phyloP scores from a whole-genome alignment of 805 yeast genomes.

The Wickerhamiella parazyma region DNA sequence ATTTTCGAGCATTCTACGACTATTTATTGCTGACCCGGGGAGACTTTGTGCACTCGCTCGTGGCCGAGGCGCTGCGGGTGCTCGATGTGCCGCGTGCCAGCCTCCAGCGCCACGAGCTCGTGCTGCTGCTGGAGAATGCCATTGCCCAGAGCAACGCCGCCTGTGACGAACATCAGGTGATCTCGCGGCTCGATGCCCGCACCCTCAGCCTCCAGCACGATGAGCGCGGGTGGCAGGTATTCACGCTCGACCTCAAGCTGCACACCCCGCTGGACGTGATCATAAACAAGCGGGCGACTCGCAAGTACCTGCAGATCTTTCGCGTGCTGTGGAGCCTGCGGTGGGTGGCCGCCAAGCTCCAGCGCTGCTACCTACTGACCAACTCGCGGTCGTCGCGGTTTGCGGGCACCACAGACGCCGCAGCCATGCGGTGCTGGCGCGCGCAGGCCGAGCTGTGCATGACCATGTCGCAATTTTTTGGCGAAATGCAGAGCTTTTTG shows the following conservation, averaged over 20 bases:
- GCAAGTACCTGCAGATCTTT: slow-evolving; percentile 61
- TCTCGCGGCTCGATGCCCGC: slow-evolving; percentile 64
- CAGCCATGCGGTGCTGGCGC: slow-evolving; percentile 17
- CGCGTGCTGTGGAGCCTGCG: slow-evolving; percentile 73
- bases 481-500: slow-evolving; percentile 27
- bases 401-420: slow-evolving; percentile 12
- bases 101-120: slow-evolving; percentile 51
- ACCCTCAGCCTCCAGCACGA: slow-evolving; percentile 50
- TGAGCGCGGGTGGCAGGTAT: slow-evolving; percentile 80
- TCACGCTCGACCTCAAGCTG: slow-evolving; percentile 62
- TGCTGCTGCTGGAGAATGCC: slow-evolving; percentile 52
- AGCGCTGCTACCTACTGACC: slow-evolving; percentile 33
- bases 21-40: slow-evolving; percentile 60
- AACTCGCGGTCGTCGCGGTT: slow-evolving; percentile 10
- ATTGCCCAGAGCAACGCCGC: slow-evolving; percentile 30
- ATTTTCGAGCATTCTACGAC: slow-evolving; percentile 48
- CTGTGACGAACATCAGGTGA: slow-evolving; percentile 28
- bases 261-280: slow-evolving; percentile 43
- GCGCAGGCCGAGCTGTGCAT: slow-evolving; percentile 18
- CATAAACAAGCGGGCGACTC: slow-evolving; percentile 32
- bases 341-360: slow-evolving; percentile 43
- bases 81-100: slow-evolving; percentile 50
- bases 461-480: slow-evolving; percentile 25
- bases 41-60: slow-evolving; percentile 64
- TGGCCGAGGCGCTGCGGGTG: slow-evolving; percentile 38